phyloP scores from a whole-genome alignment of 176 grass and related monocot genomes.

The Cymbopogon citratus region DNA sequence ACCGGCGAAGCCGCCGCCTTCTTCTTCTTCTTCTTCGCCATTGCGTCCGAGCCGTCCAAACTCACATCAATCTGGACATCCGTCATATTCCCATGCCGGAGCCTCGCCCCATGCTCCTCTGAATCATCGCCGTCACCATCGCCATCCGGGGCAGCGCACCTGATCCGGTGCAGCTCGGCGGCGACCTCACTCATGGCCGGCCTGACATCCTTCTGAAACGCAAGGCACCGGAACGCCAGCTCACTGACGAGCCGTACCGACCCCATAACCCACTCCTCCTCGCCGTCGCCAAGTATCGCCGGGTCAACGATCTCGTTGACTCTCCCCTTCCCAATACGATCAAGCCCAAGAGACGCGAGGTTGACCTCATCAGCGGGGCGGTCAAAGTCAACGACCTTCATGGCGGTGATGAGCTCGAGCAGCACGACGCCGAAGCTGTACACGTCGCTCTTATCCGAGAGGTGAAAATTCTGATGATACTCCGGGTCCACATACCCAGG shows the following conservation, averaged over 20 bases:
- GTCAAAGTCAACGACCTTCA: conserved; percentile 90
- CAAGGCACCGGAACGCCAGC: conserved; percentile 83
- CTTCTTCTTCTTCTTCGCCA: conserved; percentile 10
- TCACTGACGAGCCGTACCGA: conserved; percentile 66
- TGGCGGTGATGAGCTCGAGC: conserved; percentile 77
- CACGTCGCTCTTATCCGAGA: conserved; percentile 93
- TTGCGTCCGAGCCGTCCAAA: neutral
- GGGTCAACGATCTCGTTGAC: conserved; percentile 78
- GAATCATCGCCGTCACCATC: too few species aligned
- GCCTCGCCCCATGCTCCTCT: neutral
- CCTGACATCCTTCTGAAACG: conserved; percentile 73
- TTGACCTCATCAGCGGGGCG: conserved; percentile 59
- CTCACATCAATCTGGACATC: neutral
- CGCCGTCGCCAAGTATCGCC: conserved; percentile 8
- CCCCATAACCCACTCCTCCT: conserved; percentile 44
- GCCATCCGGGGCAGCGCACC: conserved; percentile 12
- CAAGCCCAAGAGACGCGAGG: conserved; percentile 62
- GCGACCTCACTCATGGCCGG: conserved; percentile 84
- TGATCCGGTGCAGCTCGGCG: conserved; percentile 47
- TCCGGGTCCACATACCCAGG: conserved; percentile 92
- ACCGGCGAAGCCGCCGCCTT: conserved; percentile 42
- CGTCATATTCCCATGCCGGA: neutral
- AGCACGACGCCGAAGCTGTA: conserved; percentile 99
- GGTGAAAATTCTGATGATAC: conserved; percentile 92
- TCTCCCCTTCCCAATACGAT: conserved; percentile 57